A percentile compares a stretch with the other conserved stretches of the same genome.
Evolutionary conservation across 2,329 filamentous ascomycete genomes (phyloP).

Genomic region (Pseudogymnoascus sp.): DNA sequence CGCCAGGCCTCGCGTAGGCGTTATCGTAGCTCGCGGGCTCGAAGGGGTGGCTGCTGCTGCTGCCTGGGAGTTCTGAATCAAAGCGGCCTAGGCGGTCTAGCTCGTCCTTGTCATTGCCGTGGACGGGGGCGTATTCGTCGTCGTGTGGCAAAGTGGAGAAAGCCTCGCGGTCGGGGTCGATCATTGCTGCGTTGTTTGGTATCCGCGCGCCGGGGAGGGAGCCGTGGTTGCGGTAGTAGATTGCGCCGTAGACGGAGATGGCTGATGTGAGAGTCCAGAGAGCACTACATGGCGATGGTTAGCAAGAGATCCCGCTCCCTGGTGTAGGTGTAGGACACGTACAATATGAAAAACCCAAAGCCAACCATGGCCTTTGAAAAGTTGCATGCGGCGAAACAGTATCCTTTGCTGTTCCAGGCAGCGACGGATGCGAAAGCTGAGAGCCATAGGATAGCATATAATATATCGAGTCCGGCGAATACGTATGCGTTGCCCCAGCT

Average conservation of each 20-base stretch:
- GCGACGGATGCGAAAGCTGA: constrained; percentile 62
- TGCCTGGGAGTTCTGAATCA: not conserved
- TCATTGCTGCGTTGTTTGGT: constrained; percentile 38
- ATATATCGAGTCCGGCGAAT: constrained; percentile 52
- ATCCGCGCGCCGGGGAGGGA: constrained; percentile 50
- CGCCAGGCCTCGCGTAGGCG: not conserved
- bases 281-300: constrained; percentile 37
- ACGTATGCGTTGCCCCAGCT: constrained; percentile 56
- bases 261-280: constrained; percentile 48
- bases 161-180: constrained; percentile 63
- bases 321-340: constrained; percentile 26
- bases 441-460: constrained; percentile 58
- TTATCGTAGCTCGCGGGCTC: constrained; percentile 1
- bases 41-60: not conserved
- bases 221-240: constrained; percentile 57
- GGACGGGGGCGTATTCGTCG: constrained; percentile 59
- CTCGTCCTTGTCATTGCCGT: constrained; percentile 46
- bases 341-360: constrained; percentile 58
- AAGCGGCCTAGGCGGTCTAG: constrained; percentile 3
- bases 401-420: constrained; percentile 51
- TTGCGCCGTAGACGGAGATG: constrained; percentile 53
- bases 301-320: not conserved
- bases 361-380: constrained; percentile 59
- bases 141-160: constrained; percentile 64
- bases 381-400: constrained; percentile 51